Percentiles rank a stretch among this genome's conserved stretches.
These are phyloP conservation scores for Gentiana dahurica DNA, from an alignment of 257 asterid genomes.

Conservation along the genomic window DNA sequence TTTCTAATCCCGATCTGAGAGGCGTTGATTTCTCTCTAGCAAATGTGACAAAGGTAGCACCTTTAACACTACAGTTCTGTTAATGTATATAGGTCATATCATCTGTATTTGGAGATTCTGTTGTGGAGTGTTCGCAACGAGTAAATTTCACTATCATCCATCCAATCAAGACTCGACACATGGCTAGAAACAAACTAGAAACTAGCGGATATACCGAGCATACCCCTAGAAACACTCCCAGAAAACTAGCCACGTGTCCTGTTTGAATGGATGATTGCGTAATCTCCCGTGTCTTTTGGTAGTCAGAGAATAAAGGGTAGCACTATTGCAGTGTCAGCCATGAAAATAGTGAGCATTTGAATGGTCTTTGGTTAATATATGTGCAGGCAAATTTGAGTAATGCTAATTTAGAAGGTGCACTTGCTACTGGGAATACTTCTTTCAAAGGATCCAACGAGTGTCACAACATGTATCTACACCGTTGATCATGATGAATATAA, in stretches of 20 bases:
- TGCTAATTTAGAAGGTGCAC: conserved; percentile 95
- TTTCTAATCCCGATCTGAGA: conserved; percentile 93
- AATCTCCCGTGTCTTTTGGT: too few species aligned
- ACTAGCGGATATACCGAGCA: neutral
- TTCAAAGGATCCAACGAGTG: conserved; percentile 48
- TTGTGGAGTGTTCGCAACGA: neutral
- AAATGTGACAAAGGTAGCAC: conserved; percentile 67
- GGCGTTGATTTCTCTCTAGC: conserved; percentile 96
- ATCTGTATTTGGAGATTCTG: neutral
- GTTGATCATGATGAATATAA: too few species aligned
- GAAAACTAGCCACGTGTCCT: neutral
- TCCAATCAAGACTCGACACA: too few species aligned
- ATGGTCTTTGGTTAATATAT: neutral
- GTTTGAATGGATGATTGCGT: too few species aligned
- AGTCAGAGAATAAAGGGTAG: too few species aligned
- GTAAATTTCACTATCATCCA: neutral
- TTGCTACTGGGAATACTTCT: conserved; percentile 86
- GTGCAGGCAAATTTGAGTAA: conserved; percentile 72
- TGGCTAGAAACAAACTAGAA: too few species aligned
- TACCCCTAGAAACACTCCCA: too few species aligned
- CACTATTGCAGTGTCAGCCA: neutral
- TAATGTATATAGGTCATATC: too few species aligned
- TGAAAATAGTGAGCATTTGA: too few species aligned
- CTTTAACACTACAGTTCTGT: neutral
- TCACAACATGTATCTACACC: too few species aligned